These are phyloP conservation scores for Sisymbrium altissimum DNA, from an alignment of 345 rosid genomes.

Conservation along the genomic window DNA sequence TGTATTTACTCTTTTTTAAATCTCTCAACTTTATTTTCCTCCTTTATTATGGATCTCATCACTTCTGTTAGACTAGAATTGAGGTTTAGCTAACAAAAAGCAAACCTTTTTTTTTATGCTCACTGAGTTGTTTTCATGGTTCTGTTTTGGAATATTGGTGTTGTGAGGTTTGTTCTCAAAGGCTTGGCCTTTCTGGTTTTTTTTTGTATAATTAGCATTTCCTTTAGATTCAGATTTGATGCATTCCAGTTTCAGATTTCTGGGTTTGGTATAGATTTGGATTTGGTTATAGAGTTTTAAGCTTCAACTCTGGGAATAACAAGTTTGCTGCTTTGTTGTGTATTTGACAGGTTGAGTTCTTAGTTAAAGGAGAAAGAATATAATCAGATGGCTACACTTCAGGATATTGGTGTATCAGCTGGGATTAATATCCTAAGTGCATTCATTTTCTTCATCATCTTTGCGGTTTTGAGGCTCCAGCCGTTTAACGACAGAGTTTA, in stretches of 20 bases:
- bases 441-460: constrained; percentile 66
- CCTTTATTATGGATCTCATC: constrained; percentile 7
- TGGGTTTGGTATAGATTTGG: background rate
- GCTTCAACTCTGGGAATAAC: background rate
- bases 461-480: constrained; percentile 82
- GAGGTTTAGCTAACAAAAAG: constrained; percentile 14
- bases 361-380: background rate
- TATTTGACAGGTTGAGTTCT: constrained; percentile 14
- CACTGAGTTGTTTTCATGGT: constrained; percentile 11
- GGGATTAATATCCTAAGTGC: constrained; percentile 73
- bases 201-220: background rate
- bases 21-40: background rate
- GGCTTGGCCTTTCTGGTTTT: background rate
- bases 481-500: constrained; percentile 95
- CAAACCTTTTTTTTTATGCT: background rate
- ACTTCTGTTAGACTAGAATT: constrained; percentile 6
- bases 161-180: constrained; percentile 20
- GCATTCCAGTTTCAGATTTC: background rate
- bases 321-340: constrained; percentile 6
- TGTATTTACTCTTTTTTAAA: background rate
- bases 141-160: constrained; percentile 4
- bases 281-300: background rate
- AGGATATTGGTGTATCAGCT: constrained; percentile 82
- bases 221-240: background rate
- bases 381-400: constrained; percentile 69